A percentile compares a stretch with the other conserved stretches of the same genome.
These are phyloP conservation scores for Dioscorea dumetorum DNA, from an alignment of 106 monocot species.

Conservation along the genomic window DNA sequence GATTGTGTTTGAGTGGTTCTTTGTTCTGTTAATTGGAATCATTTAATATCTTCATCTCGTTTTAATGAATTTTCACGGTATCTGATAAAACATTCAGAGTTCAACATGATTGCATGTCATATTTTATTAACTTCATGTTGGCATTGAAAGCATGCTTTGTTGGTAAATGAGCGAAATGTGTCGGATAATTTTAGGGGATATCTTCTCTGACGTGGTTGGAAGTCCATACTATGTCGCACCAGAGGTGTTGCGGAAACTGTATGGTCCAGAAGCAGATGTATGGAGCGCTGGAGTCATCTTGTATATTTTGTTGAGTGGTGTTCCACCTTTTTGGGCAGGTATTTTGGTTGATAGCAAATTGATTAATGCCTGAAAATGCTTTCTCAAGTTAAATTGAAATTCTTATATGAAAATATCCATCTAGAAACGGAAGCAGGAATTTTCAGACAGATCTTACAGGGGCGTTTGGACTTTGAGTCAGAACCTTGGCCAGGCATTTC, in stretches of 20 bases:
- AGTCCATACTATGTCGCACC: constrained; percentile 98
- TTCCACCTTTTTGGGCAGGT: constrained; percentile 94
- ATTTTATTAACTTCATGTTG: too few species aligned
- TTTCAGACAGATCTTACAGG: constrained; percentile 75
- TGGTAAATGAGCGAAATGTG: too few species aligned
- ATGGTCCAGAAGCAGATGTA: constrained; percentile 88
- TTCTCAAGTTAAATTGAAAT: too few species aligned
- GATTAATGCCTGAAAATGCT: too few species aligned
- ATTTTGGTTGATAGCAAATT: background rate
- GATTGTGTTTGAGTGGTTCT: too few species aligned
- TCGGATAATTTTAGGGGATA: constrained; percentile 36
- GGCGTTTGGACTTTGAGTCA: constrained; percentile 67
- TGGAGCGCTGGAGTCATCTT: constrained; percentile 81
- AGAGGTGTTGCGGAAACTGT: constrained; percentile 69
- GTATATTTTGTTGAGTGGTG: constrained; percentile 64
- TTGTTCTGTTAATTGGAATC: too few species aligned
- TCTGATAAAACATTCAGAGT: too few species aligned
- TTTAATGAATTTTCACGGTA: too few species aligned
- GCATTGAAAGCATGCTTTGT: too few species aligned
- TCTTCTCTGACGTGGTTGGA: constrained; percentile 82
- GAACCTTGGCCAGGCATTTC: constrained; percentile 88
- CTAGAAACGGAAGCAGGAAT: constrained; percentile 86
- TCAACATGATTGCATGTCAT: too few species aligned
- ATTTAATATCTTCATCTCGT: too few species aligned
- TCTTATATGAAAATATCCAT: too few species aligned